Evolutionary conservation across 1,284 basidiomycete genomes (phyloP), one percentile per base, ranked within the genome.

Genomic region (Sanghuangporus weigelae): DNA sequence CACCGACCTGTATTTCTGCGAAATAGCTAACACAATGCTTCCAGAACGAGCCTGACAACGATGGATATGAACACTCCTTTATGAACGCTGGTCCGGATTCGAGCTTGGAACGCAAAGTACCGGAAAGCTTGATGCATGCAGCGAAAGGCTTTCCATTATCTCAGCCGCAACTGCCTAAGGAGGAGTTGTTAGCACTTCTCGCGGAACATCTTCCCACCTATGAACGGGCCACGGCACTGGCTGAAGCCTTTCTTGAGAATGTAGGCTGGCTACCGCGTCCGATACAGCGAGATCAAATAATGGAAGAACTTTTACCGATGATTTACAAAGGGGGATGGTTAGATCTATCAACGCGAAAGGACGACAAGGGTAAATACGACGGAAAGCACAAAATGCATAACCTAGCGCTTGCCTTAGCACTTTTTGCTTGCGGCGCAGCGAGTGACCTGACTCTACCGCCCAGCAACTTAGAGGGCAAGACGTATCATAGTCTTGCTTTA

Each of bases 361-460:
- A 36, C 16, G 21, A 38, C 12, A 14, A 3, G n/a, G 51, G 19
- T 8, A 48, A 44, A n/a, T 53, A 35, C 26, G 55, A 54, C 19
- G 50, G 26, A 46, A 48, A 16, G 35, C 31, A 38, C 11, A 51
- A 21, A 21, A 51, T 57, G 40, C 63, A 87, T 65, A 84, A 85
- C 31, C 77, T 87, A 7, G 84, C 84, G 4, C 70, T 87, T 3
- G 69, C 86, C 6, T 84, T 84, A 64, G 75, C 84, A 51, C 72
- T 87, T 2, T 81, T 86, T 64, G 83, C 81, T 66, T 84, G 83
- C 66, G 85, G 86, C 1, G 79, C 83, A 7, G 71, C 85, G 42
- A 82, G 80, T 11, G 85, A 87, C 60, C 71, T 78, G 44, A 73
- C 74, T 12, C 71, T 81, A 14, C 81, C 81, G 0, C 68, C 80